Evolutionary conservation across 2,329 filamentous ascomycete species (phyloP).

Genomic region (Aspergillus vadensis): DNA sequence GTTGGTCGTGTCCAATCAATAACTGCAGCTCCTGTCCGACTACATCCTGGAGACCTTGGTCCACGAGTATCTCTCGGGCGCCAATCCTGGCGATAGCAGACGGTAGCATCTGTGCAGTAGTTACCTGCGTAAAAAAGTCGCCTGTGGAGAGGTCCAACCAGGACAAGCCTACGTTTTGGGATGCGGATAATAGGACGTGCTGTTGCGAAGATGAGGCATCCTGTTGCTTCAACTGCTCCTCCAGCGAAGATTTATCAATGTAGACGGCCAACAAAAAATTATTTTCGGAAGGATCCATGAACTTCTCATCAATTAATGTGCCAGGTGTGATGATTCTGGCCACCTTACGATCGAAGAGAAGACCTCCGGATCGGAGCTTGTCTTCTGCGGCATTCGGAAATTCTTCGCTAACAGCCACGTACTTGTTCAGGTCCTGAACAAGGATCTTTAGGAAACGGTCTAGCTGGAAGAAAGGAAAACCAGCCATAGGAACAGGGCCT

Average conservation of each 20-base stretch:
- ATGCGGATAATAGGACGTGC: conserved; percentile 33
- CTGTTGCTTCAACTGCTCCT: conserved; percentile 24
- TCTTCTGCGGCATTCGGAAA: conserved; percentile 72
- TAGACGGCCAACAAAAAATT: conserved; percentile 89
- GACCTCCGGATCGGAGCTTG: conserved; percentile 72
- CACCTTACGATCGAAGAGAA: conserved; percentile 82
- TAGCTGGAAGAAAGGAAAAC: conserved; percentile 90
- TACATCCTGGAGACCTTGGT: conserved; percentile 62
- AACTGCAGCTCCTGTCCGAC: conserved; percentile 64
- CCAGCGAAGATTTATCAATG: conserved; percentile 43
- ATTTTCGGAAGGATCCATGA: conserved; percentile 90
- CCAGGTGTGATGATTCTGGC: conserved; percentile 89
- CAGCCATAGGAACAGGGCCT: conserved; percentile 84
- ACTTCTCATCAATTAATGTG: conserved; percentile 95
- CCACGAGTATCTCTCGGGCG: conserved; percentile 81
- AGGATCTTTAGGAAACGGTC: conserved; percentile 91
- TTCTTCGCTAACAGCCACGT: conserved; percentile 93
- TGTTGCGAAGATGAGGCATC: conserved; percentile 27
- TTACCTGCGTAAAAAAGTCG: conserved; percentile 83
- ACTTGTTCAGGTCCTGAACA: conserved; percentile 85
- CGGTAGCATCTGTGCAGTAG: conserved; percentile 70
- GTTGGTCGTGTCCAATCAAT: conserved; percentile 72
- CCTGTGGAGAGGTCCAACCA: conserved; percentile 97
- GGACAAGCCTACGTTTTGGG: conserved; percentile 69
- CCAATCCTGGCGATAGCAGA: conserved; percentile 80